Evolutionary conservation across 2,329 filamentous ascomycete genomes (phyloP).

Genomic region (Claviceps lovelessii): DNA sequence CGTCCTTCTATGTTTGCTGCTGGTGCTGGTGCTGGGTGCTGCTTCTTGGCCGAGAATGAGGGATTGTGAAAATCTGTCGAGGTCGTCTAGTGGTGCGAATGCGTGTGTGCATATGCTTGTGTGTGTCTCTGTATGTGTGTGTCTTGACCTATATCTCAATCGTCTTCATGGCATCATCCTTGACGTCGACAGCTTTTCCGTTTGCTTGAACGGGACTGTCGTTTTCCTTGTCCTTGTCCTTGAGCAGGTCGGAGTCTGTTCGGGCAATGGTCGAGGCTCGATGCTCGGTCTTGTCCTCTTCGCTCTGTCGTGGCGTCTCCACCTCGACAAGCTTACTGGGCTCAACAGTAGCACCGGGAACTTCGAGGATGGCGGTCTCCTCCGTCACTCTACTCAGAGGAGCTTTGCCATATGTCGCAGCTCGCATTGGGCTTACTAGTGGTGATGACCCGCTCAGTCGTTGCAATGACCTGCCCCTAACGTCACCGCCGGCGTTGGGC

Average conservation of each 20-base stretch:
- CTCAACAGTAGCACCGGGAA: conserved; percentile 23
- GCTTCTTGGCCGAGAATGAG: neutral
- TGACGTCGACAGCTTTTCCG: conserved; percentile 28
- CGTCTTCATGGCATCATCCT: conserved; percentile 43
- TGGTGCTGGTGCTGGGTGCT: neutral
- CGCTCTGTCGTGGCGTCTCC: conserved; percentile 35
- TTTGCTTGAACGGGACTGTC: conserved; percentile 24
- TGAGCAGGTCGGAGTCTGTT: conserved; percentile 22
- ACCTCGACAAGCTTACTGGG: conserved; percentile 41
- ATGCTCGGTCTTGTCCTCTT: conserved; percentile 21
- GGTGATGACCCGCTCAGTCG: conserved; percentile 52
- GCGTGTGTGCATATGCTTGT: too few relatives aligned
- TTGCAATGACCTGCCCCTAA: conserved; percentile 58
- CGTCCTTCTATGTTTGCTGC: conserved; percentile 4
- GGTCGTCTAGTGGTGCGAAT: neutral
- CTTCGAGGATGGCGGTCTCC: conserved; percentile 36
- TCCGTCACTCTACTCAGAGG: conserved; percentile 63
- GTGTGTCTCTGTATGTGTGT: too few relatives aligned
- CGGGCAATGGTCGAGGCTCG: conserved; percentile 18
- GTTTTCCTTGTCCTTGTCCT: conserved; percentile 22
- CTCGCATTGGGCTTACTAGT: conserved; percentile 48
- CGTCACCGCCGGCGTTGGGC: conserved; percentile 30
- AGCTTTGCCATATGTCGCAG: conserved; percentile 52
- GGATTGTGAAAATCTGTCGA: neutral
- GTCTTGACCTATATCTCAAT: conserved; percentile 37